Evolutionary conservation across 2,329 filamentous ascomycete genomes (phyloP).

Genomic region (Fusarium sp.): DNA sequence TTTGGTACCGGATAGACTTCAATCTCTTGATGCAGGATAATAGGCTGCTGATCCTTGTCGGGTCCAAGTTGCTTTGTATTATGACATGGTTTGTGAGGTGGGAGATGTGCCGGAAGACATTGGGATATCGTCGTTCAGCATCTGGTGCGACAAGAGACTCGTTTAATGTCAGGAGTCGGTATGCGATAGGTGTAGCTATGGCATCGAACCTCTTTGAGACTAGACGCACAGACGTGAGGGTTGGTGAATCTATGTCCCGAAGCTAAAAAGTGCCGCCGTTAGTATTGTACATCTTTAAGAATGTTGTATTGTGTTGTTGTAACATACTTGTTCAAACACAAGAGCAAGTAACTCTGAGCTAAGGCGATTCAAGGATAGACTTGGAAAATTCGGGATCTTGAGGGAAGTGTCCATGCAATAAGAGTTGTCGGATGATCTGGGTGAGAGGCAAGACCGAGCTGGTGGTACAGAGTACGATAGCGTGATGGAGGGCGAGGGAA

Average conservation of each 20-base stretch:
- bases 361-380: conserved; percentile 46
- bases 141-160: conserved; percentile 50
- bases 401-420: conserved; percentile 38
- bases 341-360: conserved; percentile 57
- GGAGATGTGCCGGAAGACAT: conserved; percentile 51
- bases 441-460: conserved; percentile 12
- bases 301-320: background rate
- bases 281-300: conserved; percentile 7
- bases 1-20: conserved; percentile 53
- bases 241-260: conserved; percentile 49
- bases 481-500: conserved; percentile 30
- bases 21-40: conserved; percentile 52
- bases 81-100: conserved; percentile 55
- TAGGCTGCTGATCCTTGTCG: conserved; percentile 49
- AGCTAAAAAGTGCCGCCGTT: conserved; percentile 49
- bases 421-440: conserved; percentile 14
- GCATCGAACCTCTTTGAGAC: conserved; percentile 54
- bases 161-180: conserved; percentile 54
- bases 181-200: conserved; percentile 57
- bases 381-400: conserved; percentile 4
- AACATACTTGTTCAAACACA: conserved; percentile 55
- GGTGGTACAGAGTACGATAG: conserved; percentile 33
- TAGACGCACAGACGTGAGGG: conserved; percentile 51
- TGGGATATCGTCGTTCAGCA: conserved; percentile 48
- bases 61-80: conserved; percentile 54